Conservation (phyloP, 805 yeast species). For the Zygoascus biomembranicola region DNA sequence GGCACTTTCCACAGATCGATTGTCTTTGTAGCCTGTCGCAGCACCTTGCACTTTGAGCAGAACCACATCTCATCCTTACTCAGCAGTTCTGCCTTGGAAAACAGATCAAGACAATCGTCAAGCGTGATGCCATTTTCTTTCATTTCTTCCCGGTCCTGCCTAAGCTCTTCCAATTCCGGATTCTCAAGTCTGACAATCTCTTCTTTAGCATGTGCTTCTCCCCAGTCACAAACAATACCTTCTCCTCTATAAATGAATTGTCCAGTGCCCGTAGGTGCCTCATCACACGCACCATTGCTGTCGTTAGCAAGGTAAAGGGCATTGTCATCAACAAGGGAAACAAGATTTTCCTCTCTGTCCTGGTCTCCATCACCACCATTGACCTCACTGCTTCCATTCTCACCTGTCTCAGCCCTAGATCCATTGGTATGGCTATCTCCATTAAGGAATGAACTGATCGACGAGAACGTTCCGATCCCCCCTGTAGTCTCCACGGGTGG, state of each 20-base stretch:
- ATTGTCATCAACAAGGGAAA: neutral
- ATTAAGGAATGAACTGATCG: neutral
- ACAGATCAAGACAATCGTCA: slow-evolving; percentile 64
- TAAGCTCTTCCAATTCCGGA: slow-evolving; percentile 12
- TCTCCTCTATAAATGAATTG: slow-evolving; percentile 9
- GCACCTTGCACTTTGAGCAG: slow-evolving; percentile 84
- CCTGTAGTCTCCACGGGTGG: neutral
- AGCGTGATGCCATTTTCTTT: slow-evolving; percentile 39
- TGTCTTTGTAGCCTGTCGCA: slow-evolving; percentile 82
- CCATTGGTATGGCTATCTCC: neutral
- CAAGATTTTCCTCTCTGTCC: neutral
- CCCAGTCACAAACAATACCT: slow-evolving; percentile 17
- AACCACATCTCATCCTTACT: slow-evolving; percentile 91
- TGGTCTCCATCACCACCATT: neutral
- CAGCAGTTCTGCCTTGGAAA: slow-evolving; percentile 74
- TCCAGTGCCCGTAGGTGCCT: neutral
- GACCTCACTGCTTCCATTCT: neutral
- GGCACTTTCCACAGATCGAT: slow-evolving; percentile 93
- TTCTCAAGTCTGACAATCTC: slow-evolving; percentile 6
- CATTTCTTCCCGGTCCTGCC: slow-evolving; percentile 18
- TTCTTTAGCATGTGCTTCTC: neutral
- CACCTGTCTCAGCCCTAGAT: neutral
- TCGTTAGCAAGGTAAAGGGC: neutral
- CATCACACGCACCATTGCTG: neutral
- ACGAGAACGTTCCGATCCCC: no score